phyloP scores from a whole-genome alignment of 176 grass and related monocot species.

The Poa annua region DNA sequence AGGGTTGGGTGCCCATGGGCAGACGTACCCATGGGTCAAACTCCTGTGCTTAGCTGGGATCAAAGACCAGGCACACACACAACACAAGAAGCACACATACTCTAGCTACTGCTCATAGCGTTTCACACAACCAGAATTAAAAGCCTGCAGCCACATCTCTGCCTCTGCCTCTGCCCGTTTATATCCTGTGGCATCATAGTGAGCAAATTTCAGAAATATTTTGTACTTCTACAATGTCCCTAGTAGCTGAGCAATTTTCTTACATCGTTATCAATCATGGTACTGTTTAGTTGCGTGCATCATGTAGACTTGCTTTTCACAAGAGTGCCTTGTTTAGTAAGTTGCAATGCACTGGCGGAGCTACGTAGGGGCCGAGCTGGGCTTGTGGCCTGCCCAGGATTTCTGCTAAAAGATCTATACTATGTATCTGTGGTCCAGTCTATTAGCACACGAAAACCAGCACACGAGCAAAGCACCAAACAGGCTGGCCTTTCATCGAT shows the following conservation, averaged over 20 bases:
- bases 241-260: too few relatives aligned
- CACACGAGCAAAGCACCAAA: too few relatives aligned
- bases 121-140: background rate
- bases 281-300: conserved; percentile 5
- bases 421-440: too few relatives aligned
- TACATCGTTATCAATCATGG: conserved; percentile 4
- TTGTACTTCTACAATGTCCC: too few relatives aligned
- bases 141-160: background rate
- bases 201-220: background rate
- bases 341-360: background rate
- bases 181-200: background rate
- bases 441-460: too few relatives aligned
- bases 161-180: background rate
- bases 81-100: background rate
- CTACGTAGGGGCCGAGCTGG: too few relatives aligned
- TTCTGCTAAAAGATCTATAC: too few relatives aligned
- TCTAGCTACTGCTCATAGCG: background rate
- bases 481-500: too few relatives aligned
- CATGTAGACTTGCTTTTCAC: background rate
- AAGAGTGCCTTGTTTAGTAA: background rate
- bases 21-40: too few relatives aligned
- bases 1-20: too few relatives aligned
- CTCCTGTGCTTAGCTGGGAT: background rate
- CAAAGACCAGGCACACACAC: background rate
- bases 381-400: too few relatives aligned